phyloP scores from a whole-genome alignment of 2,329 filamentous ascomycete genomes.

The Aspergillus amoenus region DNA sequence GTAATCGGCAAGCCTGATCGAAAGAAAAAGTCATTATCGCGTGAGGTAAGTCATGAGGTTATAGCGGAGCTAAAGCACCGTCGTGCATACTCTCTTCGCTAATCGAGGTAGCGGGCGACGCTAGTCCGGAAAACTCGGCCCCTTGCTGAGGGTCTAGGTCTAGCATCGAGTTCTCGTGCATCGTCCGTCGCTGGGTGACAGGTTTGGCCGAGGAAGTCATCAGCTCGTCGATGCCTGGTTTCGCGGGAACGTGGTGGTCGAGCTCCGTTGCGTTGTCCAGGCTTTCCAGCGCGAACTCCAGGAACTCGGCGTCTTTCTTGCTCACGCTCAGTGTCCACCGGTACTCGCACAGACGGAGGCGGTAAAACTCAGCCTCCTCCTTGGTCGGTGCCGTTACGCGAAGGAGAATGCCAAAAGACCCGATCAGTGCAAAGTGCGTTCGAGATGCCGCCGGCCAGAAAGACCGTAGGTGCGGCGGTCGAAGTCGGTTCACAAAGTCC shows the following conservation, averaged over 20 bases:
- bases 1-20: not conserved
- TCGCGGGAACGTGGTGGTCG: slow-evolving; percentile 68
- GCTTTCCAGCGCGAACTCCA: slow-evolving; percentile 71
- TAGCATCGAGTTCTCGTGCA: slow-evolving; percentile 27
- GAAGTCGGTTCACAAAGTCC: slow-evolving; percentile 94
- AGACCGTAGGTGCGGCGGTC: slow-evolving; percentile 77
- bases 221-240: slow-evolving; percentile 58
- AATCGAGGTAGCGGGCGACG: slow-evolving; percentile 37
- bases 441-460: slow-evolving; percentile 68
- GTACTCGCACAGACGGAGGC: slow-evolving; percentile 80
- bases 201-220: slow-evolving; percentile 34
- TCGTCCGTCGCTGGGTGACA: slow-evolving; percentile 17
- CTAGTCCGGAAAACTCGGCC: slow-evolving; percentile 38
- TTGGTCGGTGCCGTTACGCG: slow-evolving; percentile 84
- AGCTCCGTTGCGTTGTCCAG: slow-evolving; percentile 70
- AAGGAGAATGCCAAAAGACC: slow-evolving; percentile 85
- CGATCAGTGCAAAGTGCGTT: slow-evolving; percentile 86
- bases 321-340: slow-evolving; percentile 90
- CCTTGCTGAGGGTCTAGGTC: slow-evolving; percentile 23
- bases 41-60: slow-evolving; percentile 4
- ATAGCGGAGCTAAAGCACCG: slow-evolving; percentile 11
- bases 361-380: slow-evolving; percentile 92
- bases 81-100: slow-evolving; percentile 34
- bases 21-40: slow-evolving; percentile 13
- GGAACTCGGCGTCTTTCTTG: slow-evolving; percentile 62